Evolutionary conservation across 208 protist species (phyloP).

Genomic region (Acanthamoeba lugdunensis): DNA sequence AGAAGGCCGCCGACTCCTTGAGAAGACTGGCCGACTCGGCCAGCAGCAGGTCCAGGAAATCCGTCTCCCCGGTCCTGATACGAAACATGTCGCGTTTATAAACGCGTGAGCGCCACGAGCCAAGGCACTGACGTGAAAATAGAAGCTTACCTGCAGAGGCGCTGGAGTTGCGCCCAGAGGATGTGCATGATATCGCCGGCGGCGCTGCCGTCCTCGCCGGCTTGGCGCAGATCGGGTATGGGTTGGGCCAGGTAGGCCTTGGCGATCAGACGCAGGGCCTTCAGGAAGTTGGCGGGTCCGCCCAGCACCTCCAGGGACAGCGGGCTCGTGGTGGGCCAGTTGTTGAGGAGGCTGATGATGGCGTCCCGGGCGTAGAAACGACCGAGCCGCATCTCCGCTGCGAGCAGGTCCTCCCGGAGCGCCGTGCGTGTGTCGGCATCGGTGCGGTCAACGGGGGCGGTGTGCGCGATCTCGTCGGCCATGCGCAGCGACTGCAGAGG

Average conservation of each 20-base stretch:
- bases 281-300: constrained; percentile 26
- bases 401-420: neutral
- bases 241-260: constrained; percentile 39
- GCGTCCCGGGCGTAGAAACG: constrained; percentile 33
- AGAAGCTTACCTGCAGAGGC: neutral
- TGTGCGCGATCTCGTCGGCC: neutral
- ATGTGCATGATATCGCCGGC: constrained; percentile 9
- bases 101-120: neutral
- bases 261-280: constrained; percentile 39
- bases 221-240: constrained; percentile 22
- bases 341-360: constrained; percentile 61
- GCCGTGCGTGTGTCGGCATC: neutral
- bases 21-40: constrained; percentile 17
- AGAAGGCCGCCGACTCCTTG: constrained; percentile 45
- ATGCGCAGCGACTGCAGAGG: constrained; percentile 50
- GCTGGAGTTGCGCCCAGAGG: constrained; percentile 29
- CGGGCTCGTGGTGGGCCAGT: constrained; percentile 41
- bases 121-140: neutral
- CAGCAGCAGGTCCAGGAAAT: constrained; percentile 11
- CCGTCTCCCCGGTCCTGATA: neutral
- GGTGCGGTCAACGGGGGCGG: neutral
- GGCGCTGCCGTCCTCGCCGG: neutral
- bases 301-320: constrained; percentile 39
- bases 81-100: neutral
- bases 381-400: constrained; percentile 27